phyloP scores from a whole-genome alignment of 2,329 filamentous ascomycete species.

The Westerdykella aurantiaca region DNA sequence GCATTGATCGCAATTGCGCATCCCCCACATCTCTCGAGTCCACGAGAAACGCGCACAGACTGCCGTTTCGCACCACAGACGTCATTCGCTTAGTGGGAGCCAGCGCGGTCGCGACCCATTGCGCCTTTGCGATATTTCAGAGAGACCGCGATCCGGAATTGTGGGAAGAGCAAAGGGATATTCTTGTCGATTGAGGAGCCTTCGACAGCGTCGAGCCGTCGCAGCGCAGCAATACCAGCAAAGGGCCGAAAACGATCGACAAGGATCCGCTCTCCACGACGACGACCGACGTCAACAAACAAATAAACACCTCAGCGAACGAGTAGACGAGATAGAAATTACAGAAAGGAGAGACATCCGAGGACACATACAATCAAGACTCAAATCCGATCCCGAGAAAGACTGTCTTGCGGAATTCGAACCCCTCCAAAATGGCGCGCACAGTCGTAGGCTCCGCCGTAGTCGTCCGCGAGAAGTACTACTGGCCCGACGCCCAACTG shows the following conservation, averaged over 20 bases:
- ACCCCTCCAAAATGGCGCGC: conserved; percentile 29
- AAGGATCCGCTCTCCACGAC: too few relatives aligned
- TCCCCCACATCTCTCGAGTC: background rate
- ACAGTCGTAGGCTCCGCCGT: conserved; percentile 37
- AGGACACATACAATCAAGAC: background rate
- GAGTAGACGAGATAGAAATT: background rate
- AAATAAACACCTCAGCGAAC: background rate
- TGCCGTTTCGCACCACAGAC: background rate
- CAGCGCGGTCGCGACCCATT: background rate
- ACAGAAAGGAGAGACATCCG: background rate
- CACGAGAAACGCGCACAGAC: background rate
- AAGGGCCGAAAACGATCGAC: too few relatives aligned
- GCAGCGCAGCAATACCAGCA: too few relatives aligned
- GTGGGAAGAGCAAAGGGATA: background rate
- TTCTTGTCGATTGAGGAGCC: background rate
- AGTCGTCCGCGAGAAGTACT: conserved; percentile 50
- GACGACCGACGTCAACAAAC: background rate
- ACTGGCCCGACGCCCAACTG: conserved; percentile 60
- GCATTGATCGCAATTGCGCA: background rate
- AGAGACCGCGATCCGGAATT: background rate
- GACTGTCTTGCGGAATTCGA: too few relatives aligned
- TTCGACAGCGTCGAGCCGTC: too few relatives aligned
- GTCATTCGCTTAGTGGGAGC: background rate
- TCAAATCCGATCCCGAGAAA: background rate
- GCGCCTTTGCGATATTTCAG: background rate